Evolutionary conservation across 2,329 filamentous ascomycete genomes (phyloP).

Genomic region (Fusarium sp.): DNA sequence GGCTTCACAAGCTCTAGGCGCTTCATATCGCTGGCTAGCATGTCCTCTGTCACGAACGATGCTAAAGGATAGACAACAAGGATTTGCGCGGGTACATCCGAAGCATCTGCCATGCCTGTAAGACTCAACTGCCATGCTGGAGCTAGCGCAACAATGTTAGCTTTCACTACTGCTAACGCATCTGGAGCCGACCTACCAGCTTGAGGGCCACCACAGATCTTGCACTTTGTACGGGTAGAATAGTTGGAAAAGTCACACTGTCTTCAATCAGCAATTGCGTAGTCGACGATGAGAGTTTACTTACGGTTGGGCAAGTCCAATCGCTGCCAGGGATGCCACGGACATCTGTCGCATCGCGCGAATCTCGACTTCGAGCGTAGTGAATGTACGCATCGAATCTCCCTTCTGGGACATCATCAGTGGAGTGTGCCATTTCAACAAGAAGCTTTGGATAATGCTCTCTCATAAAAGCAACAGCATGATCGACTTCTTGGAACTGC

Average conservation of each 20-base stretch:
- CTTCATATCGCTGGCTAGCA: conserved; percentile 77
- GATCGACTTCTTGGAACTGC: conserved; percentile 55
- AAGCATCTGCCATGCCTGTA: conserved; percentile 62
- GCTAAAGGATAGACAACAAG: conserved; percentile 80
- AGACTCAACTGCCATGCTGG: conserved; percentile 53
- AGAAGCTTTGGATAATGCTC: conserved; percentile 56
- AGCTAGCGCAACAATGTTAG: conserved; percentile 31
- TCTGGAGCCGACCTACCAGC: conserved; percentile 44
- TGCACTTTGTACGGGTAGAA: conserved; percentile 53
- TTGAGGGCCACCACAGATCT: conserved; percentile 52
- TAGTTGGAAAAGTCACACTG: conserved; percentile 58
- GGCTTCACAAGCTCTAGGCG: conserved; percentile 76
- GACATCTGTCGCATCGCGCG: conserved; percentile 47
- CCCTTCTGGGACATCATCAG: conserved; percentile 56
- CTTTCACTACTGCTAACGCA: not conserved
- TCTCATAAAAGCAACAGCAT: conserved; percentile 58
- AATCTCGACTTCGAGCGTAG: conserved; percentile 56
- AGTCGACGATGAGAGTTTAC: conserved; percentile 8
- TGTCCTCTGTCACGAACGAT: conserved; percentile 75
- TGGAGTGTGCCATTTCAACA: conserved; percentile 52
- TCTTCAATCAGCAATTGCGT: conserved; percentile 28
- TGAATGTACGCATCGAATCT: conserved; percentile 55
- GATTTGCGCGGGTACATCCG: conserved; percentile 76
- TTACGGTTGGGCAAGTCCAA: conserved; percentile 54
- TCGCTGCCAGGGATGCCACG: conserved; percentile 41